Conservation (phyloP, 1,284 basidiomycete genomes). For the Mycena citricolor region DNA sequence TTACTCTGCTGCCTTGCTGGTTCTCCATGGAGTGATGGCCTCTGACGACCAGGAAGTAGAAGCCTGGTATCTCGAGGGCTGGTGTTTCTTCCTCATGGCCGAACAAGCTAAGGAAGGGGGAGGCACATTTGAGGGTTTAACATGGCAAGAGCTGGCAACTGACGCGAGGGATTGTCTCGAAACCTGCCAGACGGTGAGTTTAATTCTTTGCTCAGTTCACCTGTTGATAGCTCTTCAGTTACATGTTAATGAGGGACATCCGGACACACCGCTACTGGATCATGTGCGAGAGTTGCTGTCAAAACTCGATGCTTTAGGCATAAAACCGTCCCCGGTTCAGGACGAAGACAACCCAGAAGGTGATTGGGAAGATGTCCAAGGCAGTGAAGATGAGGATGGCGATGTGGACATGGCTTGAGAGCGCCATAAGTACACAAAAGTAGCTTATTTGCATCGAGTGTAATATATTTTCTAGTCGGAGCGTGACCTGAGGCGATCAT, state of each 20-base stretch:
- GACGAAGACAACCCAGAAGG: constrained; percentile 53
- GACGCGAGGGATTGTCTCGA: constrained; percentile 83
- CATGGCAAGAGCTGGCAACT: constrained; percentile 78
- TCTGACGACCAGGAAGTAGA: constrained; percentile 88
- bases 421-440: constrained; percentile 21
- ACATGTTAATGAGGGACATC: constrained; percentile 69
- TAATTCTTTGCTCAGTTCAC: constrained; percentile 5
- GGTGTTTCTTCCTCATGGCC: constrained; percentile 85
- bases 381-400: constrained; percentile 49
- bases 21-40: constrained; percentile 79
- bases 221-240: constrained; percentile 44
- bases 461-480: no score
- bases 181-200: constrained; percentile 73
- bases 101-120: constrained; percentile 62
- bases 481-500: no score
- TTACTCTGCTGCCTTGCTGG: constrained; percentile 70
- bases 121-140: constrained; percentile 57
- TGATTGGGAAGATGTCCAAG: constrained; percentile 59
- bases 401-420: constrained; percentile 26
- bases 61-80: constrained; percentile 94
- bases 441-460: constrained; percentile 9
- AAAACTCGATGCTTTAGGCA: constrained; percentile 68
- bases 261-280: constrained; percentile 76
- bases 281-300: constrained; percentile 77
- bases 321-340: constrained; percentile 61